Base-by-base conservation (phyloP, 305 asterid species). In the Rubia peregrina region DNA sequence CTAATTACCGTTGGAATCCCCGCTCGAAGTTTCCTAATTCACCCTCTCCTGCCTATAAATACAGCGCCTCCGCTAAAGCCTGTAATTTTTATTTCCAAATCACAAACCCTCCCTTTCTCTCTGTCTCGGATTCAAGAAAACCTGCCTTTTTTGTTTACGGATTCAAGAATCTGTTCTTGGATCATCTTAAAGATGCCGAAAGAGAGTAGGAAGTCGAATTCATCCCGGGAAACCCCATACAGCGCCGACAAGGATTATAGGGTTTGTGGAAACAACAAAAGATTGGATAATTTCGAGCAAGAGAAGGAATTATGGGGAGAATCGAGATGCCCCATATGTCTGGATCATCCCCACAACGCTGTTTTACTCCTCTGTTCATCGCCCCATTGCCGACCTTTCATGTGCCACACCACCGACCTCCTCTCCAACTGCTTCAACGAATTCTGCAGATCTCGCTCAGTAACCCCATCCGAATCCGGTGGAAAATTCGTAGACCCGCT, bases 401-500 rank as follows among this genome's bases (percentile, higher is more conserved):
- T 69, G 49, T 69, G 72, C 7, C 10, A 38, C 19, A 69, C 72
- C 22, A 17, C 64, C 21, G 12, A 14, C 16, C 51, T 40, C 7
- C 72, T 33, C 22, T 69, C 64, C 7, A 69, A 69, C 14, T 69
- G 72, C 22, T 40, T 69, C 40, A 36, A 38, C 1, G 51, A 12
- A 12, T 69, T 69, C 19, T 69, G 64, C 7, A 11, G 41, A 9
- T n/a, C 41, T 14, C 3, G 21, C n/a, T 53, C 51, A 16, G 64
- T 69, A n/a, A 53, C 9, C 7, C 38, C 71, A 1, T 26, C 17
- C 9, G 40, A 10, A 43, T 46, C 26, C 59, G 33, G 70, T 10
- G 69, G 76, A 70, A 26, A 56, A 70, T 85, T 79, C 73, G 76
- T 44, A 3, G 51, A 2, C 17, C 21, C 57, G 79, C 86, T 87